phyloP scores from a whole-genome alignment of 2,329 filamentous ascomycete genomes.

The Hymenoscyphus fructigenus region DNA sequence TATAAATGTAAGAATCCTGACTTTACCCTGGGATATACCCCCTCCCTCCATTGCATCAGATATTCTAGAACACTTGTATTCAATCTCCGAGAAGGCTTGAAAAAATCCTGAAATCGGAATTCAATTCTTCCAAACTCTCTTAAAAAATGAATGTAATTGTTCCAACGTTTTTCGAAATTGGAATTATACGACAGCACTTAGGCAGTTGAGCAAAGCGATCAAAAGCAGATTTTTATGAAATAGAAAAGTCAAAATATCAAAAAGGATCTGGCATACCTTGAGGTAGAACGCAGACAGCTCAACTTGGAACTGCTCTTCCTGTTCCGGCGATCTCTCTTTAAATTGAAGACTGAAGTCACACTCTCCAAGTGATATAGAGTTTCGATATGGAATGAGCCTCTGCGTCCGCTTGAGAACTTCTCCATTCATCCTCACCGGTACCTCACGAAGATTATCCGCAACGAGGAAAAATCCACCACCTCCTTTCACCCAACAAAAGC shows the following conservation, averaged over 20 bases:
- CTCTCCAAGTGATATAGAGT: conserved; percentile 24
- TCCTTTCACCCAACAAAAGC: conserved; percentile 26
- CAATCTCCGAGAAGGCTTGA: too few species aligned
- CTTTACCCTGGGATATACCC: too few species aligned
- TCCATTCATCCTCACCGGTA: conserved; percentile 23
- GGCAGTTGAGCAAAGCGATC: neutral
- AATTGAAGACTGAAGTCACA: conserved; percentile 25
- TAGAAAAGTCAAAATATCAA: neutral
- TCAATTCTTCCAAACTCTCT: too few species aligned
- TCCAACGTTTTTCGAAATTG: too few species aligned
- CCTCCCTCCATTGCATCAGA: too few species aligned
- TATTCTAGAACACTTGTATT: too few species aligned
- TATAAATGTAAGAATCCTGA: too few species aligned
- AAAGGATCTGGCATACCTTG: neutral
- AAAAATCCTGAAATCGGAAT: too few species aligned
- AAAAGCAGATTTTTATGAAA: neutral
- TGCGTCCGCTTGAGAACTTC: conserved; percentile 22
- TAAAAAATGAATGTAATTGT: too few species aligned
- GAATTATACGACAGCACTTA: neutral
- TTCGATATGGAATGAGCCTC: conserved; percentile 24
- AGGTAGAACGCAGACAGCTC: conserved; percentile 21
- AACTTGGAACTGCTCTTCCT: conserved; percentile 26
- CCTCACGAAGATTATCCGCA: conserved; percentile 20
- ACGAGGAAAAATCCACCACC: conserved; percentile 26
- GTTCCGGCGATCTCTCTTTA: conserved; percentile 12